Conservation (phyloP, 129 eudicot species). For the Sambucus nigra region DNA sequence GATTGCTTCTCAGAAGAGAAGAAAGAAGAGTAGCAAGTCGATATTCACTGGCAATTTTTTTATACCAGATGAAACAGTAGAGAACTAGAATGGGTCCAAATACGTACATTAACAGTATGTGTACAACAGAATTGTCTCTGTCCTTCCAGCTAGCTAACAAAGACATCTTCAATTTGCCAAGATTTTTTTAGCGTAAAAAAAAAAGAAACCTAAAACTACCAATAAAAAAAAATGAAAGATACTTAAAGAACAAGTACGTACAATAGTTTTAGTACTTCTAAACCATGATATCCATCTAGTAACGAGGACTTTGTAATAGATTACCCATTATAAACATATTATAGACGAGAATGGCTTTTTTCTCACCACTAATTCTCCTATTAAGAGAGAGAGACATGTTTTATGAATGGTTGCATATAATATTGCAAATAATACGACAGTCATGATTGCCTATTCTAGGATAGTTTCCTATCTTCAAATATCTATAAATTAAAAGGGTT, state of each 20-base stretch:
- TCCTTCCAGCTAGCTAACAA: constrained; percentile 7
- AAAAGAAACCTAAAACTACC: too few relatives aligned
- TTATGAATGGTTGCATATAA: too few relatives aligned
- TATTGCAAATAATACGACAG: too few relatives aligned
- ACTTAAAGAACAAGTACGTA: neutral
- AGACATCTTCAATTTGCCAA: neutral
- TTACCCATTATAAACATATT: too few relatives aligned
- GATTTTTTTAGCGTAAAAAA: too few relatives aligned
- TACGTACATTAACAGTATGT: neutral
- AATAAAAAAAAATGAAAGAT: neutral
- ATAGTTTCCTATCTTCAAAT: neutral
- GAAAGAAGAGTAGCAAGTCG: neutral
- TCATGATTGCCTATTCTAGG: neutral
- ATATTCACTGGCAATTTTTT: neutral
- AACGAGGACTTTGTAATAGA: too few relatives aligned
- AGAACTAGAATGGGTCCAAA: neutral
- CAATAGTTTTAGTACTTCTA: neutral
- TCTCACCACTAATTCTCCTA: too few relatives aligned
- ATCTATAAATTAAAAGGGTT: neutral
- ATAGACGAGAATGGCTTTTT: too few relatives aligned
- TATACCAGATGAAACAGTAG: neutral
- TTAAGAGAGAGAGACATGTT: too few relatives aligned
- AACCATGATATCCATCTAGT: neutral
- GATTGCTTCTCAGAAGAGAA: neutral
- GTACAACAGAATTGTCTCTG: constrained; percentile 13